Percentiles rank a stretch among this genome's conserved stretches.
Conservation (phyloP, 2,329 filamentous ascomycete species). For the Mycosphaerella sp. region DNA sequence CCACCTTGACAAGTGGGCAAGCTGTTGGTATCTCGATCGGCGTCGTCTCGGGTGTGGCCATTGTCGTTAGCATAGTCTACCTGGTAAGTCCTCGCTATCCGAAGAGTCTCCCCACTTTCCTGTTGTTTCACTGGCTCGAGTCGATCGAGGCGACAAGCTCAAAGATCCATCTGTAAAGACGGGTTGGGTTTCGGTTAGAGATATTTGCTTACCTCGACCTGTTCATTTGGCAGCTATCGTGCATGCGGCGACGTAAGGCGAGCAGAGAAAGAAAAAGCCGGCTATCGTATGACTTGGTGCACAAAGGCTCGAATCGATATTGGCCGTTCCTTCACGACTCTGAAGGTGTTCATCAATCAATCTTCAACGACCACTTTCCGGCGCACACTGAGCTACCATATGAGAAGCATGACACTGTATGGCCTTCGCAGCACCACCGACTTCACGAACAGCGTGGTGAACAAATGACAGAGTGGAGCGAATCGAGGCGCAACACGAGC, state of each 20-base stretch:
- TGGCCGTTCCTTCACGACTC: constrained; percentile 20
- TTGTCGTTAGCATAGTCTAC: constrained; percentile 23
- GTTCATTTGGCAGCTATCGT: constrained; percentile 6
- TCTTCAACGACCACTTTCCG: not conserved
- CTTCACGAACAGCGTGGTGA: constrained; percentile 13
- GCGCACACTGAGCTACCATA: constrained; percentile 6
- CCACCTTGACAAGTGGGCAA: constrained; percentile 28
- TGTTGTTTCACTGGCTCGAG: no score
- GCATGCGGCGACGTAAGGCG: constrained; percentile 19
- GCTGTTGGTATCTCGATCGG: constrained; percentile 32
- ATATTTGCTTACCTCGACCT: no score
- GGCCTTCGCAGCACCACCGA: constrained; percentile 8
- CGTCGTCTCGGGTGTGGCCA: constrained; percentile 26
- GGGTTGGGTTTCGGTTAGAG: no score
- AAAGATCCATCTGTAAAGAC: no score
- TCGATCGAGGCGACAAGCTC: no score
- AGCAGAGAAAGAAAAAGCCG: constrained; percentile 9
- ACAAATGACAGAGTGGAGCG: constrained; percentile 17
- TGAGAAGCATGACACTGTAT: constrained; percentile 20
- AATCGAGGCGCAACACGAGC: constrained; percentile 22
- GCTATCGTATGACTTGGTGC: constrained; percentile 33
- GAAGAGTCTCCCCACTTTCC: no score
- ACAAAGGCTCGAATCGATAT: constrained; percentile 24
- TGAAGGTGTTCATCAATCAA: not conserved
- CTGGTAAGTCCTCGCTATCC: not conserved